A percentile compares a stretch with the other conserved stretches of the same genome.
These are phyloP conservation scores for Beauveria scarabaeidicola DNA, from an alignment of 2,329 filamentous ascomycete genomes.

Conservation along the genomic window DNA sequence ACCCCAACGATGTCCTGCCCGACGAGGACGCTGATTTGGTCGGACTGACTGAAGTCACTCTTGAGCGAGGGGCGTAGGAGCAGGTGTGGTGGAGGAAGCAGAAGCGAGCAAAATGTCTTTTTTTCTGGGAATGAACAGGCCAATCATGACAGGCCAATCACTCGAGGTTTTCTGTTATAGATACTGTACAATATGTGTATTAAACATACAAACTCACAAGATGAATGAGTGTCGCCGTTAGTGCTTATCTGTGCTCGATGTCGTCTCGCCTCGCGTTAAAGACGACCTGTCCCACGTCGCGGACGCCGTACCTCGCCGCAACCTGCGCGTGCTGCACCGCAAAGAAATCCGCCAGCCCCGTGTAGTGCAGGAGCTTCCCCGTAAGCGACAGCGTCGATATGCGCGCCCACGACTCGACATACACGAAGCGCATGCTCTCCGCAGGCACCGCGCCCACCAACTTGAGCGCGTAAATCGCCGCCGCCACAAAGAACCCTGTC, in stretches of 20 bases:
- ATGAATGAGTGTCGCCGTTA: neutral
- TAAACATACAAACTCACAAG: conserved; percentile 7
- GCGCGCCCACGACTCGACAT: conserved; percentile 88
- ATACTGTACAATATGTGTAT: conserved; percentile 17
- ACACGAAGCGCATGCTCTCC: conserved; percentile 63
- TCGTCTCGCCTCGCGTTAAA: conserved; percentile 27
- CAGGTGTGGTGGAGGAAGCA: neutral
- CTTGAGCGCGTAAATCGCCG: conserved; percentile 41
- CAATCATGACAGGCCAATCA: neutral
- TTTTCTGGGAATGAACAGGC: neutral
- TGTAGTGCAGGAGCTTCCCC: conserved; percentile 61
- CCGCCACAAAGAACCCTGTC: conserved; percentile 68
- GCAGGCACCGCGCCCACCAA: conserved; percentile 35
- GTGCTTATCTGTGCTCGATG: neutral
- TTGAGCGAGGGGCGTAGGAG: neutral
- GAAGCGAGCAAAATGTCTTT: neutral
- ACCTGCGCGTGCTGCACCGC: conserved; percentile 73
- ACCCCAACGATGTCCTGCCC: conserved; percentile 28
- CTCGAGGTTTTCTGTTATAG: neutral
- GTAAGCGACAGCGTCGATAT: conserved; percentile 77
- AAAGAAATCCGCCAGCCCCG: conserved; percentile 63
- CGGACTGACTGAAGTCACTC: conserved; percentile 11
- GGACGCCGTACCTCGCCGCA: conserved; percentile 35
- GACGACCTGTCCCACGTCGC: conserved; percentile 31
- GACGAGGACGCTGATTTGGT: conserved; percentile 18